Evolutionary conservation across 257 asterid species (phyloP).

Genomic region (Orobanche coerulescens): DNA sequence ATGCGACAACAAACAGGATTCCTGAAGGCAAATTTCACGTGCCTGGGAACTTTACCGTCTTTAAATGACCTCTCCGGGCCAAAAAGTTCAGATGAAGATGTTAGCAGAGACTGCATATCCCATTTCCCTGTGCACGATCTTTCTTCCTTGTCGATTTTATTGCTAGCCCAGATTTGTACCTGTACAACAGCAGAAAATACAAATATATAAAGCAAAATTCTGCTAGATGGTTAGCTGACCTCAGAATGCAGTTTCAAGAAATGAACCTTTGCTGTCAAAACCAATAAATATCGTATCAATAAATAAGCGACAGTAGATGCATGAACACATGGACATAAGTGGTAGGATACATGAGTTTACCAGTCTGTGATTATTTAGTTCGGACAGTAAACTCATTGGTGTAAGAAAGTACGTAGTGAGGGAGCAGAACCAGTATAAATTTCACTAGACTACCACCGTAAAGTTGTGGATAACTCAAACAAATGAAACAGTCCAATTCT

Average conservation of each 20-base stretch:
- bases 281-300: constrained; percentile 9
- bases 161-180: constrained; percentile 98
- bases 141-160: constrained; percentile 71
- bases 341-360: constrained; percentile 14
- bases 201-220: not conserved
- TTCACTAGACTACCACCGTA: not conserved
- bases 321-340: constrained; percentile 3
- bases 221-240: constrained; percentile 1
- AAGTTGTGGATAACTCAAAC: not conserved
- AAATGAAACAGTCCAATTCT: constrained; percentile 2
- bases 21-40: constrained; percentile 65
- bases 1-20: constrained; percentile 85
- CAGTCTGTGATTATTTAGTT: not conserved
- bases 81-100: constrained; percentile 73
- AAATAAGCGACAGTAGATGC: not conserved
- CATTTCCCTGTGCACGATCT: constrained; percentile 90
- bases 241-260: constrained; percentile 8
- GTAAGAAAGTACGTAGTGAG: not conserved
- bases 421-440: not conserved
- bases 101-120: constrained; percentile 64
- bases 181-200: constrained; percentile 28
- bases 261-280: not conserved
- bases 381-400: not conserved
- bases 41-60: constrained; percentile 62
- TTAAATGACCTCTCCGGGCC: constrained; percentile 56